Base-by-base conservation (phyloP, 192 early-diverging fungal genomes). In the Mortierella claussenii region DNA sequence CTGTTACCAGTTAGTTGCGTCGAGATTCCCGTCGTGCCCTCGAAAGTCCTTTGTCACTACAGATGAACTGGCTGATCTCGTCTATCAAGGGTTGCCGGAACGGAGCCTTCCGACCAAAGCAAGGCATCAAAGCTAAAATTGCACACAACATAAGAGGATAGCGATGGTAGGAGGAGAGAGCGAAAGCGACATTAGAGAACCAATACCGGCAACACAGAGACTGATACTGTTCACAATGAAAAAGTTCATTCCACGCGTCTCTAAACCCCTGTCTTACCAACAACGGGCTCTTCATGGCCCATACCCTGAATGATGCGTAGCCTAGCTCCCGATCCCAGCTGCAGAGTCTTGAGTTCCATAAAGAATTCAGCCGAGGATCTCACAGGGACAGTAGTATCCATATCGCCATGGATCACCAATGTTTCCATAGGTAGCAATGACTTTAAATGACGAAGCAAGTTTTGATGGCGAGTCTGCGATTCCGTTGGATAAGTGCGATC, bases 321-420 rank as follows among this genome's bases (percentile, higher is more conserved):
- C 50, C 37, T 69, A 2, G 65, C 55, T 44, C 50, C 36, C 4
- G 73, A 46, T 15, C 66, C 64, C 36, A 78, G 33, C 8, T 78
- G 59, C 28, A 81, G 50, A 11, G 74, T 61, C 56, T 68, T 71
- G 46, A 81, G 56, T 20, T 78, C 67, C 37, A 55, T 47, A 43
- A 54, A 63, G 27, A 78, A 71, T 15, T 69, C 68, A 3, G 69
- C 57, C 2, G 74, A 73, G 1, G 73, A 60, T 24, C 65, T 60
- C 11, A 40, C 24, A 21, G 80, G 80, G 17, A 81, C 80, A 6
- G 68, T 67, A 18, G 15, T 15, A 28, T 81, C 80, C 4, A 42
- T 49, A 23, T 78, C 69, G 13, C 80, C 80, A 78, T 81, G 80
- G 45, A 81, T 56, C 21, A 81, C 51, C 36, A 81, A 47, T 6